phyloP scores from a whole-genome alignment of 805 yeast genomes.

The Candida jianshihensis region DNA sequence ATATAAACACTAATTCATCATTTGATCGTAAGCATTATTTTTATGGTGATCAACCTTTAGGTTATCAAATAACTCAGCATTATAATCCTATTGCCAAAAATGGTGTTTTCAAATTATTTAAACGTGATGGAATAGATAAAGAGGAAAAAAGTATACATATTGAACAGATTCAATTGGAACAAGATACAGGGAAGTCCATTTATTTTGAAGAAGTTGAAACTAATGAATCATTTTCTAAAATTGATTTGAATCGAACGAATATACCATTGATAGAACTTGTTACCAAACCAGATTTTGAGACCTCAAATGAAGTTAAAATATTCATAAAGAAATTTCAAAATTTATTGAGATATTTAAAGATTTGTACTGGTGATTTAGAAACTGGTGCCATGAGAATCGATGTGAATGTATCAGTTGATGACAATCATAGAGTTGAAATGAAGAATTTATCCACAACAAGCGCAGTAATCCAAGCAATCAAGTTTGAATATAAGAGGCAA shows the following conservation, averaged over 20 bases:
- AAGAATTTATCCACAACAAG: conserved; percentile 83
- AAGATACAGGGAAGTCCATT: conserved; percentile 83
- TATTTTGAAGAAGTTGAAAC: conserved; percentile 32
- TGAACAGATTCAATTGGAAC: conserved; percentile 85
- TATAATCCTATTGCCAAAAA: conserved; percentile 68
- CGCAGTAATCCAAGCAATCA: conserved; percentile 71
- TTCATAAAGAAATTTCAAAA: conserved; percentile 79
- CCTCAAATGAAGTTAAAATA: conserved; percentile 59
- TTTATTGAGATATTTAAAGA: conserved; percentile 56
- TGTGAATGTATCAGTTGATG: conserved; percentile 79
- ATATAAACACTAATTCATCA: conserved; percentile 46
- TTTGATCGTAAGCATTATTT: conserved; percentile 96
- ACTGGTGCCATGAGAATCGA: conserved; percentile 94
- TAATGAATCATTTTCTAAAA: conserved; percentile 30
- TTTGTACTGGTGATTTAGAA: conserved; percentile 88
- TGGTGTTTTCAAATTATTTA: conserved; percentile 48
- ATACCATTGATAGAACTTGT: conserved; percentile 87
- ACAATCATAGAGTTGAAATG: conserved; percentile 73
- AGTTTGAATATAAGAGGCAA: conserved; percentile 71
- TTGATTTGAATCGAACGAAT: conserved; percentile 82
- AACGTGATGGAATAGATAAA: conserved; percentile 46
- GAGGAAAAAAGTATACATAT: conserved; percentile 45
- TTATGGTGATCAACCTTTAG: conserved; percentile 93
- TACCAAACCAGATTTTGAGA: conserved; percentile 78
- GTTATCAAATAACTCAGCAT: conserved; percentile 92